Evolutionary conservation across 2,329 filamentous ascomycete genomes (phyloP).

Genomic region (Microdochium paspali): DNA sequence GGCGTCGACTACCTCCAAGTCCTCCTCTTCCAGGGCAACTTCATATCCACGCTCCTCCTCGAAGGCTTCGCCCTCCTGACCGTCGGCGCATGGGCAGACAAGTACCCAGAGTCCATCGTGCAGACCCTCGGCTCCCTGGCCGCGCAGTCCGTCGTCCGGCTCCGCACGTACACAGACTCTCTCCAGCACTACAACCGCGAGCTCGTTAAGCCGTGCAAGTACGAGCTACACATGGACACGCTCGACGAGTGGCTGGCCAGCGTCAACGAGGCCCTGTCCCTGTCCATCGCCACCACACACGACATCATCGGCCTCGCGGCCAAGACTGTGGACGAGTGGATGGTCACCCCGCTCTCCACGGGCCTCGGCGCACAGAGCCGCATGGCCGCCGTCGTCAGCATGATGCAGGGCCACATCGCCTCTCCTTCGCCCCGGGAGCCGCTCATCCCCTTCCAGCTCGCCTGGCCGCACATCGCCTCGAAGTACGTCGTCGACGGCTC

Average conservation of each 20-base stretch:
- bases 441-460: constrained; percentile 19
- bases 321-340: constrained; percentile 21
- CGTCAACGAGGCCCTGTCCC: constrained; percentile 12
- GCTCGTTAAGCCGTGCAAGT: constrained; percentile 15
- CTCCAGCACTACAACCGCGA: constrained; percentile 21
- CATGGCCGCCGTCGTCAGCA: constrained; percentile 24
- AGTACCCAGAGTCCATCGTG: constrained; percentile 22
- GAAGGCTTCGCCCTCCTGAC: constrained; percentile 18
- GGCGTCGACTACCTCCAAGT: constrained; percentile 16
- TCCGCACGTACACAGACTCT: constrained; percentile 20
- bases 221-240: constrained; percentile 10
- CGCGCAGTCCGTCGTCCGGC: constrained; percentile 26
- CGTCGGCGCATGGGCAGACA: constrained; percentile 17
- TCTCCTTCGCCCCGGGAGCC: constrained; percentile 22
- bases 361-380: constrained; percentile 23
- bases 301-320: constrained; percentile 18
- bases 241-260: constrained; percentile 18
- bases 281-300: constrained; percentile 20
- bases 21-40: constrained; percentile 21
- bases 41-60: constrained; percentile 20
- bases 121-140: constrained; percentile 20
- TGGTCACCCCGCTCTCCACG: constrained; percentile 20
- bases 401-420: constrained; percentile 26
- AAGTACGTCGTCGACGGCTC: constrained; percentile 18
- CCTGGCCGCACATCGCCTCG: constrained; percentile 18